Conservation (phyloP, 2,329 filamentous ascomycete genomes). For the Botrytis cinerea region DNA sequence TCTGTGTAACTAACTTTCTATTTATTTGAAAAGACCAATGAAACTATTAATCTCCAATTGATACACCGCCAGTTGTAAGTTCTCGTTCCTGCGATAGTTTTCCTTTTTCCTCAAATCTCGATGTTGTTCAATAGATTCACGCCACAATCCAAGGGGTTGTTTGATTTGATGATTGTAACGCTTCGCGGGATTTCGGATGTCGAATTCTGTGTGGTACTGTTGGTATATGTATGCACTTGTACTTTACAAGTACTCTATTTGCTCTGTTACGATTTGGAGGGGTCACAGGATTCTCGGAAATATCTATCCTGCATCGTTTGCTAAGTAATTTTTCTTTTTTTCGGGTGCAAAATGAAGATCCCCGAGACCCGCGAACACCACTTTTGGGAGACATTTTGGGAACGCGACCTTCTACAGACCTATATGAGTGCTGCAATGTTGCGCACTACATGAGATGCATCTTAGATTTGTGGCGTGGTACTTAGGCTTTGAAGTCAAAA, state of each 20-base stretch:
- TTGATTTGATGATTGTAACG: neutral
- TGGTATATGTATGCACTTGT: neutral
- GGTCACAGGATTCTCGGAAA: slow-evolving; percentile 2
- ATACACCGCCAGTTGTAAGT: slow-evolving; percentile 22
- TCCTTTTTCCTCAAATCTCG: slow-evolving; percentile 9
- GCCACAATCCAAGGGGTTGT: slow-evolving; percentile 11
- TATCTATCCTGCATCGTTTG: neutral
- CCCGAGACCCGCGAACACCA: slow-evolving; percentile 10
- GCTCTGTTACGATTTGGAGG: neutral
- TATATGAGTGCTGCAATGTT: neutral
- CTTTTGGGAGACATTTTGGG: slow-evolving; percentile 10
- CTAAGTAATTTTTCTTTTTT: neutral
- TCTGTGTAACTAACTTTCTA: slow-evolving; percentile 8
- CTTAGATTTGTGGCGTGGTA: slow-evolving; percentile 23
- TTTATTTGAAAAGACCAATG: slow-evolving; percentile 6
- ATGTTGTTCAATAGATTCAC: neutral
- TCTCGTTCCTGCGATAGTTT: slow-evolving; percentile 1
- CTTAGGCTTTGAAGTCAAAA: slow-evolving; percentile 21
- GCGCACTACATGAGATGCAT: slow-evolving; percentile 9
- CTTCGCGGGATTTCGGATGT: slow-evolving; percentile 14
- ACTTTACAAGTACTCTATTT: slow-evolving; percentile 1
- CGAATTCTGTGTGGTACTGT: slow-evolving; percentile 16
- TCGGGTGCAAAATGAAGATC: neutral
- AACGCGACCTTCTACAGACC: slow-evolving; percentile 11
- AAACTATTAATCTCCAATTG: neutral